Percentiles rank a stretch among this genome's conserved stretches.
Conservation (phyloP, 1,139 yeast genomes). For the Scheffersomyces segobiensis region DNA sequence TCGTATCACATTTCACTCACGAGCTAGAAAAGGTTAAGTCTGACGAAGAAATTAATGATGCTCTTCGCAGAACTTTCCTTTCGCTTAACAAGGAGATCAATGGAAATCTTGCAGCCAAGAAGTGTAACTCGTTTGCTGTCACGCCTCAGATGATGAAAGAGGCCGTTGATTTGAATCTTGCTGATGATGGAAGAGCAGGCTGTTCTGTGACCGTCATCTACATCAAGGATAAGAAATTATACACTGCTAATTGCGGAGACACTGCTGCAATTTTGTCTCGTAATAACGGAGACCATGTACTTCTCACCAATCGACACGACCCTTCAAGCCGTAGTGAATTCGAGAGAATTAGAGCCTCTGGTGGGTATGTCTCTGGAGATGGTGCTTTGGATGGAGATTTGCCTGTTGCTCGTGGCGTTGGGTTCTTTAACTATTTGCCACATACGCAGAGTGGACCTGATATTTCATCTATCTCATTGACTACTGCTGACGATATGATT, state of each 20-base stretch:
- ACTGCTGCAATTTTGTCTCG: constrained; percentile 78
- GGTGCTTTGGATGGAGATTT: constrained; percentile 84
- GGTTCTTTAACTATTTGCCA: constrained; percentile 83
- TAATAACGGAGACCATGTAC: constrained; percentile 75
- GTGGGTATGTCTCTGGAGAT: constrained; percentile 85
- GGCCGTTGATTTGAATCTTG: constrained; percentile 37
- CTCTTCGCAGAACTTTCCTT: constrained; percentile 77
- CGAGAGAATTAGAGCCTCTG: constrained; percentile 84
- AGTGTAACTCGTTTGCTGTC: constrained; percentile 27
- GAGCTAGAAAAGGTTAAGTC: constrained; percentile 56
- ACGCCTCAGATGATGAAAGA: constrained; percentile 37
- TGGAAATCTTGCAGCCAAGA: constrained; percentile 39
- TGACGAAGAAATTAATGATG: constrained; percentile 55
- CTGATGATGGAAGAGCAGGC: constrained; percentile 79
- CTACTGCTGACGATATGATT: constrained; percentile 77
- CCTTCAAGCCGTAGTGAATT: constrained; percentile 82
- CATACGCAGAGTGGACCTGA: constrained; percentile 90
- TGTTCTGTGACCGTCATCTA: constrained; percentile 83
- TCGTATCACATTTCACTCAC: constrained; percentile 61
- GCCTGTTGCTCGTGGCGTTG: constrained; percentile 87
- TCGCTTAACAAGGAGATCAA: constrained; percentile 77
- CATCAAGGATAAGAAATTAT: constrained; percentile 66
- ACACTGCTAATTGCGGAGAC: constrained; percentile 91
- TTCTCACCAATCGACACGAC: constrained; percentile 77
- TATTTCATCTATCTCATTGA: constrained; percentile 59